Conservation (phyloP, 129 eudicot species). For the Centaurea solstitialis region DNA sequence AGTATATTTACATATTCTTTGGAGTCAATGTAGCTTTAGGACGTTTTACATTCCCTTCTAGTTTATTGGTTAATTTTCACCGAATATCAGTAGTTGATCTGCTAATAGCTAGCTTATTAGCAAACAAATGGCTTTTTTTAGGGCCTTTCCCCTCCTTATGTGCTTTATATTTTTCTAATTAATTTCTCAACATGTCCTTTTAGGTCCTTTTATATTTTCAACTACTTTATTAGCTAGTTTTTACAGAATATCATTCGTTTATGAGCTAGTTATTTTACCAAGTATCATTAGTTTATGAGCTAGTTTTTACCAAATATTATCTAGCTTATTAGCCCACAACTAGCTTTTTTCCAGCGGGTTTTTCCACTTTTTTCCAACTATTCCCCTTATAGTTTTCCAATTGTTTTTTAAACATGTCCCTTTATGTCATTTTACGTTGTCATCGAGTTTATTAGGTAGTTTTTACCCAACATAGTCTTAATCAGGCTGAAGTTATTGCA, state of each 20-base stretch:
- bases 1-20: not conserved
- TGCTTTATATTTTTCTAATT: not conserved
- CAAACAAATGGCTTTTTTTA: not conserved
- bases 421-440: not conserved
- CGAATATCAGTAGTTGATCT: not conserved
- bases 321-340: not conserved
- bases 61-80: not conserved
- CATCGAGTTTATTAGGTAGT: not conserved
- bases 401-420: not conserved
- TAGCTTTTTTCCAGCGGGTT: not conserved
- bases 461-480: not conserved
- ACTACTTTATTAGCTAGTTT: not conserved
- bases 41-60: not conserved
- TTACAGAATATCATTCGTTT: no score
- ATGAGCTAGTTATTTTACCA: not conserved
- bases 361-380: not conserved
- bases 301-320: not conserved
- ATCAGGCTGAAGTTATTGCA: not conserved
- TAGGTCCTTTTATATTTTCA: not conserved
- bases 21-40: not conserved
- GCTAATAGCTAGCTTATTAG: not conserved
- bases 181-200: not conserved
- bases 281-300: no score
- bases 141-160: not conserved
- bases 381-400: not conserved